A percentile compares a stretch with the other conserved stretches of the same genome.
Evolutionary conservation across 2,329 filamentous ascomycete species (phyloP).

Genomic region (Aureobasidium musti): DNA sequence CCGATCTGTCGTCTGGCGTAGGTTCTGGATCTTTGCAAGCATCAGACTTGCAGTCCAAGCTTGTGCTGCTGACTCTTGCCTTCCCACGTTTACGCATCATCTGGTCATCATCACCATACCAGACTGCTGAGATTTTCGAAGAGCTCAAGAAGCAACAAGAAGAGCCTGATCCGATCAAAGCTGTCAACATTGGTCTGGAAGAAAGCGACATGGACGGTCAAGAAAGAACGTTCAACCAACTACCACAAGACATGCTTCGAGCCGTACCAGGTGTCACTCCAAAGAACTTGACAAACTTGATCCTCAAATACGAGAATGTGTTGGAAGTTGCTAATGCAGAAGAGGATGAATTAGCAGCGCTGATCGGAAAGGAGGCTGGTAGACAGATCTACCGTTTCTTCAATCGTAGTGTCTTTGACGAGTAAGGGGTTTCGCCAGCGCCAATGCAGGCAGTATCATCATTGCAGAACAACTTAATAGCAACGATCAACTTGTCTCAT

Average conservation of each 20-base stretch:
- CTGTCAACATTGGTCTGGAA: slow-evolving; percentile 79
- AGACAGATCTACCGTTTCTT: slow-evolving; percentile 82
- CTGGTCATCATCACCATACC: slow-evolving; percentile 90
- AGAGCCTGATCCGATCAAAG: slow-evolving; percentile 87
- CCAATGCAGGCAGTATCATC: not conserved
- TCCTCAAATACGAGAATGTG: slow-evolving; percentile 72
- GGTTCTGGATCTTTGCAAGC: slow-evolving; percentile 62
- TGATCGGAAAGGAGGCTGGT: slow-evolving; percentile 77
- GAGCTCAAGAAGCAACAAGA: slow-evolving; percentile 85
- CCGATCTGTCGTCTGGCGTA: slow-evolving; percentile 59
- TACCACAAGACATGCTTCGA: slow-evolving; percentile 87
- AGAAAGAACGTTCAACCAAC: slow-evolving; percentile 73
- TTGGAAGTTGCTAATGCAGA: slow-evolving; percentile 83
- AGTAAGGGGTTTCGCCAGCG: slow-evolving; percentile 30
- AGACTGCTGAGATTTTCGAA: slow-evolving; percentile 96
- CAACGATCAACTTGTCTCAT: not conserved
- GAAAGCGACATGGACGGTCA: slow-evolving; percentile 53
- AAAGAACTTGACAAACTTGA: slow-evolving; percentile 72
- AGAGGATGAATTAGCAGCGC: slow-evolving; percentile 67
- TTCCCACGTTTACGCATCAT: slow-evolving; percentile 89
- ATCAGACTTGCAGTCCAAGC: slow-evolving; percentile 83
- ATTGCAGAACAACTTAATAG: not conserved
- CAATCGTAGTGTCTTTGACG: slow-evolving; percentile 61
- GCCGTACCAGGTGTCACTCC: slow-evolving; percentile 81
- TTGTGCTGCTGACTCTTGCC: slow-evolving; percentile 87